Conservation (phyloP, 2,329 filamentous ascomycete species). For the Diaporthe sp. region DNA sequence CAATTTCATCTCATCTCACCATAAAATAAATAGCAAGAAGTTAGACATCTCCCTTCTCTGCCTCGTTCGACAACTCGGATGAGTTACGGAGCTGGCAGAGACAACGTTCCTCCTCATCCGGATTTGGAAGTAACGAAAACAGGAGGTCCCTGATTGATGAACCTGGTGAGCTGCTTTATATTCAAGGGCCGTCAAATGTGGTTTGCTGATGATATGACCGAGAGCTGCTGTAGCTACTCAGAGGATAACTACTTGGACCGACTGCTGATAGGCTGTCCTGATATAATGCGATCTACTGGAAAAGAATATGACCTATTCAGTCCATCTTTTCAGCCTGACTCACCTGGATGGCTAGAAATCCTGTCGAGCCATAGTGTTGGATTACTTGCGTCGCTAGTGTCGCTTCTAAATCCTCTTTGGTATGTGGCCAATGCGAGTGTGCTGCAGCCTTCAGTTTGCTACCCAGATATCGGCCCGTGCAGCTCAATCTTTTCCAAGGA, state of each 20-base stretch:
- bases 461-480: background rate
- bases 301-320: background rate
- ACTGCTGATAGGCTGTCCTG: background rate
- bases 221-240: background rate
- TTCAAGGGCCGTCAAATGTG: no score
- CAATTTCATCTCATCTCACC: background rate
- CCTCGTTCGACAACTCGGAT: background rate
- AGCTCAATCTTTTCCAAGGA: background rate
- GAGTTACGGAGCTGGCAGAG: no score
- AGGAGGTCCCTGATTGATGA: no score
- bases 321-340: background rate
- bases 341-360: background rate
- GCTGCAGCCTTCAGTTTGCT: background rate
- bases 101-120: no score
- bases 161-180: no score
- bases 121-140: no score
- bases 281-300: background rate
- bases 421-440: background rate
- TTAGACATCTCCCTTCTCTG: no score
- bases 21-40: background rate
- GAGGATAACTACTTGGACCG: no score
- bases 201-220: background rate
- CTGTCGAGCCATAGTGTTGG: background rate
- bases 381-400: background rate
- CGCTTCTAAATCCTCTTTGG: background rate